Evolutionary conservation across 352 stramenopile genomes (phyloP).

Genomic region (Phytophthora tubulina): DNA sequence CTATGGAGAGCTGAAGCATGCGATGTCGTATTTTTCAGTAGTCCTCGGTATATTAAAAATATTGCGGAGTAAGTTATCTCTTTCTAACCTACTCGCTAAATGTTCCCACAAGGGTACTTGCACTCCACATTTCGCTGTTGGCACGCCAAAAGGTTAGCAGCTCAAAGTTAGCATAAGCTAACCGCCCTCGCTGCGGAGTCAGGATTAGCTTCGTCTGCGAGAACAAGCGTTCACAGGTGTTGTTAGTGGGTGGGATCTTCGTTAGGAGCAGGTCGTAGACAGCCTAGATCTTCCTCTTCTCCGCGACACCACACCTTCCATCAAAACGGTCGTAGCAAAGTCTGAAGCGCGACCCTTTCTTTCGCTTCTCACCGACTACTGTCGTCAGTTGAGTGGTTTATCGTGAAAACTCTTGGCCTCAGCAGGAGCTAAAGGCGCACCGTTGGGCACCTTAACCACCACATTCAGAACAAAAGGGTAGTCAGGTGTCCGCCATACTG

Average conservation of each 20-base stretch:
- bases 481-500: constrained; percentile 18
- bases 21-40: too few species aligned
- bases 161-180: constrained; percentile 16
- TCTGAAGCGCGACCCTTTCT: constrained; percentile 1
- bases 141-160: constrained; percentile 14
- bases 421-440: neutral
- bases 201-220: constrained; percentile 9
- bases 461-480: constrained; percentile 24
- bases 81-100: neutral
- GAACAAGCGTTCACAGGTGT: constrained; percentile 8
- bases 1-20: too few species aligned
- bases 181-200: neutral
- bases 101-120: neutral
- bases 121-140: constrained; percentile 9
- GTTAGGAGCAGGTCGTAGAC: constrained; percentile 6
- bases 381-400: neutral
- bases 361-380: constrained; percentile 6
- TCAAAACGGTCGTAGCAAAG: constrained; percentile 6
- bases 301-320: neutral
- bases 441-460: neutral
- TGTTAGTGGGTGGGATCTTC: constrained; percentile 20
- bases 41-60: neutral
- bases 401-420: neutral
- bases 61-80: neutral
- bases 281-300: too few species aligned